Base-by-base conservation (phyloP, 2,329 filamentous ascomycete species). In the Cladophialophora exuberans region DNA sequence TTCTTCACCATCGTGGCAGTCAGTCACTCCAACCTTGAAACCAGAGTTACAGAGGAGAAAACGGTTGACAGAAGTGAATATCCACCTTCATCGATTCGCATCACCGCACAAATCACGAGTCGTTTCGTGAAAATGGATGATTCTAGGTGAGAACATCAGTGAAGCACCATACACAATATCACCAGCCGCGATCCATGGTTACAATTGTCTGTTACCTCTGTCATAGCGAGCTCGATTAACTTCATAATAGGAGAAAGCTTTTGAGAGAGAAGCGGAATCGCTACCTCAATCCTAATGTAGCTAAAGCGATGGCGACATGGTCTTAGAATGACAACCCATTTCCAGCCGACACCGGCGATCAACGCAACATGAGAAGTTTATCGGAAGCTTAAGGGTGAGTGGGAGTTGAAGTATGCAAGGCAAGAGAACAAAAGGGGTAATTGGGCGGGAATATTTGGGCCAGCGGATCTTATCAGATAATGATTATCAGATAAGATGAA, bases 401-500 rank as follows among this genome's bases (percentile, higher is more conserved):
- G 18, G 26, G 28, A 30, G 6, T n/a, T 20, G 9, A 18, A 38
- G n/a, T 22, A 28, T 18, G 7, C 17, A 17, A 9, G 15, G 28
- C 13, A 3, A 25, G 28, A 45, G 26, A 20, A 30, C 20, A 45
- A 48, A 25, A 36, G n/a, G 33, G 15, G 22, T 20, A 18, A 18
- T 49, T 15, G 26, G 10, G 23, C 22, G 31, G 5, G 41, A 9
- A 22, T 18, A 28, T 18, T 31, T 41, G 18, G n/a, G n/a, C 26
- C 4, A 6, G 17, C 5, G n/a, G 22, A 43, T 52, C 50, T 52
- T 52, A 52, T 52, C 50, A 28, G 50, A 52, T 46, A 46, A 52
- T 52, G 2, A 52, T 52, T 52, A 52, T 52, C 41, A 20, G 50
- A 52, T 52, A 52, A 45, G 50, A 52, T 52, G 30, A 46, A 31